Evolutionary conservation across 2,329 filamentous ascomycete species (phyloP).

Genomic region (Capronia coronata): DNA sequence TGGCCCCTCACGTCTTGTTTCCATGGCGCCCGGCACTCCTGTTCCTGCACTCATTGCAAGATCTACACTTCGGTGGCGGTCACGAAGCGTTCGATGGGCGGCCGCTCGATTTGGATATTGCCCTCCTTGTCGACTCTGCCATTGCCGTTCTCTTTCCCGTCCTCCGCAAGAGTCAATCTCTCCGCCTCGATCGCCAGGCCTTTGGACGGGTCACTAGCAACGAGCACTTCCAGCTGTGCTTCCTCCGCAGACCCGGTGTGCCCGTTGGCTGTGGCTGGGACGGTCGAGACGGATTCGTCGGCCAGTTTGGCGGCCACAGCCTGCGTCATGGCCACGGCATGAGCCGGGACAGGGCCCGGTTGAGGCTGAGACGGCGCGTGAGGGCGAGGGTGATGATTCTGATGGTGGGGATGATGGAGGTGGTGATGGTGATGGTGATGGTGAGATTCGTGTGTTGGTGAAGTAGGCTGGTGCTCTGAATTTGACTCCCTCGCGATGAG

Average conservation of each 20-base stretch:
- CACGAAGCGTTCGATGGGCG: conserved; percentile 25
- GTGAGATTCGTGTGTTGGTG: conserved; percentile 1
- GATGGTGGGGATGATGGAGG: background rate
- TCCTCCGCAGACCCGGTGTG: conserved; percentile 4
- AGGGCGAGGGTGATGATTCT: background rate
- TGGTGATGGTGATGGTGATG: background rate
- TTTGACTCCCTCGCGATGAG: conserved; percentile 12
- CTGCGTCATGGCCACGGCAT: conserved; percentile 18
- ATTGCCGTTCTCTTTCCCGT: background rate
- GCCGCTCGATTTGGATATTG: conserved; percentile 6
- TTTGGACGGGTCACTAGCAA: conserved; percentile 22
- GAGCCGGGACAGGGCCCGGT: conserved; percentile 19
- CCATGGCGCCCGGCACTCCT: too few species aligned
- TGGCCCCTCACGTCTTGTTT: too few species aligned
- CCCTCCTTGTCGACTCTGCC: background rate
- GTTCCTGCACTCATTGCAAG: background rate
- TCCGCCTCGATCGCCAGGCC: conserved; percentile 25
- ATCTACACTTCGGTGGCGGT: conserved; percentile 23
- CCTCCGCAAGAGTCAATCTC: conserved; percentile 15
- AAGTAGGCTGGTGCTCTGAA: background rate
- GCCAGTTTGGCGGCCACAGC: conserved; percentile 16
- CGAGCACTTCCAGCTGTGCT: conserved; percentile 20
- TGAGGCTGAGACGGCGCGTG: conserved; percentile 18
- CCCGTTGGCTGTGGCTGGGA: conserved; percentile 22
- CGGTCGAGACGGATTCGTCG: conserved; percentile 20